These are phyloP conservation scores for Mucor ambiguus DNA, from an alignment of 371 early-diverging fungal species.

Conservation along the genomic window DNA sequence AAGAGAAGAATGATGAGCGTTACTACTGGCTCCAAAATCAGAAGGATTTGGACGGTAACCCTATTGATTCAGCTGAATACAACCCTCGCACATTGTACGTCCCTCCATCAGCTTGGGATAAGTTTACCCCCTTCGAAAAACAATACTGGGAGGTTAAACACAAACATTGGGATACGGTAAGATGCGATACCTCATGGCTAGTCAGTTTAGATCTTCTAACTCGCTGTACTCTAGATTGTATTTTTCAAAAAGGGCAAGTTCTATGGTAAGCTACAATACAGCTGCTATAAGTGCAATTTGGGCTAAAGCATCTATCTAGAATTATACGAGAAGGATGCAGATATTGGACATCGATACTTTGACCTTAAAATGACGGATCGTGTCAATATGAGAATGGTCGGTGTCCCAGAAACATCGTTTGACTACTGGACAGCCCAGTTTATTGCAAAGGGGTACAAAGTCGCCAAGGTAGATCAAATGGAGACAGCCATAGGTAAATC, in stretches of 20 bases:
- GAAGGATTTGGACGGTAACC: slow-evolving; percentile 77
- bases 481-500: slow-evolving; percentile 96
- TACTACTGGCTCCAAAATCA: slow-evolving; percentile 87
- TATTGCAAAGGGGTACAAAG: slow-evolving; percentile 95
- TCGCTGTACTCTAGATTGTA: slow-evolving; percentile 61
- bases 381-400: slow-evolving; percentile 99
- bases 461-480: slow-evolving; percentile 98
- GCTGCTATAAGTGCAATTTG: background rate
- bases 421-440: slow-evolving; percentile 98
- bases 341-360: slow-evolving; percentile 96
- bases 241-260: slow-evolving; percentile 99
- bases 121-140: slow-evolving; percentile 97
- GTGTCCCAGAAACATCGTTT: slow-evolving; percentile 96
- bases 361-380: slow-evolving; percentile 97
- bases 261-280: slow-evolving; percentile 58
- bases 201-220: background rate
- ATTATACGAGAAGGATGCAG: slow-evolving; percentile 99
- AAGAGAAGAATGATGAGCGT: slow-evolving; percentile 84
- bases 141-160: slow-evolving; percentile 99
- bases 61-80: slow-evolving; percentile 79
- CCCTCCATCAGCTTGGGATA: slow-evolving; percentile 77
- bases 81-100: slow-evolving; percentile 95
- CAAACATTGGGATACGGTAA: slow-evolving; percentile 92
- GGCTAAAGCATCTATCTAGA: slow-evolving; percentile 30
- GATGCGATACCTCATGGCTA: background rate